Conservation (phyloP, 805 yeast genomes). For the Torulaspora indica region DNA sequence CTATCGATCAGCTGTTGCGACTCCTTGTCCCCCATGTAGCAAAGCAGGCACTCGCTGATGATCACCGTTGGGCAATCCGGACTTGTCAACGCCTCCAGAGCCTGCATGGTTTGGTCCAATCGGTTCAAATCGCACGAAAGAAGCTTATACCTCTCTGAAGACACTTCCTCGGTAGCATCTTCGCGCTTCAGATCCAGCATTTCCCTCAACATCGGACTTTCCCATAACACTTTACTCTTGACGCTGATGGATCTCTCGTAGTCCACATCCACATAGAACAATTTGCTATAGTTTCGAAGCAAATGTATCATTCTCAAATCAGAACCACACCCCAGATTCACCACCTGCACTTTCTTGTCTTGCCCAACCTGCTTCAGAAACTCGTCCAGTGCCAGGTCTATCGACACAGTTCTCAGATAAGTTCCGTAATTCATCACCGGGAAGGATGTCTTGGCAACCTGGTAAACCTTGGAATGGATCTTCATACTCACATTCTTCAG, state of each 20-base stretch:
- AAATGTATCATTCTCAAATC: conserved; percentile 51
- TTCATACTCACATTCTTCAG: conserved; percentile 22
- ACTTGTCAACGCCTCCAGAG: conserved; percentile 23
- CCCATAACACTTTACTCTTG: conserved; percentile 34
- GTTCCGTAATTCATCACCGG: conserved; percentile 74
- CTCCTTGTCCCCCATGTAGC: conserved; percentile 45
- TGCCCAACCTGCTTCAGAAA: conserved; percentile 34
- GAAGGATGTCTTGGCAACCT: conserved; percentile 36
- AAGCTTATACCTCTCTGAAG: conserved; percentile 27
- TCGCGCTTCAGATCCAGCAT: conserved; percentile 4
- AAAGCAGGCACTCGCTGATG: conserved; percentile 55
- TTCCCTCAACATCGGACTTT: conserved; percentile 9
- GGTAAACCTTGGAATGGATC: conserved; percentile 20
- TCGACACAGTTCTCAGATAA: conserved; percentile 52
- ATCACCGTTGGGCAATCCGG: conserved; percentile 43
- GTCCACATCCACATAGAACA: conserved; percentile 48
- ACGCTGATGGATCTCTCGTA: conserved; percentile 44
- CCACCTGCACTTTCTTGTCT: conserved; percentile 42
- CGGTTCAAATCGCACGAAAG: conserved; percentile 37
- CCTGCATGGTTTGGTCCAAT: conserved; percentile 23
- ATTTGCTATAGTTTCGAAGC: conserved; percentile 27
- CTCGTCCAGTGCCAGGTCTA: conserved; percentile 44
- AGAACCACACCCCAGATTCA: conserved; percentile 66
- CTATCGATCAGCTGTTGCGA: conserved; percentile 39
- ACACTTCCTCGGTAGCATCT: conserved; percentile 28